A percentile compares a stretch with the other conserved stretches of the same genome.
Evolutionary conservation across 306 rosid species (phyloP).

Genomic region (Lathyrus sativus): DNA sequence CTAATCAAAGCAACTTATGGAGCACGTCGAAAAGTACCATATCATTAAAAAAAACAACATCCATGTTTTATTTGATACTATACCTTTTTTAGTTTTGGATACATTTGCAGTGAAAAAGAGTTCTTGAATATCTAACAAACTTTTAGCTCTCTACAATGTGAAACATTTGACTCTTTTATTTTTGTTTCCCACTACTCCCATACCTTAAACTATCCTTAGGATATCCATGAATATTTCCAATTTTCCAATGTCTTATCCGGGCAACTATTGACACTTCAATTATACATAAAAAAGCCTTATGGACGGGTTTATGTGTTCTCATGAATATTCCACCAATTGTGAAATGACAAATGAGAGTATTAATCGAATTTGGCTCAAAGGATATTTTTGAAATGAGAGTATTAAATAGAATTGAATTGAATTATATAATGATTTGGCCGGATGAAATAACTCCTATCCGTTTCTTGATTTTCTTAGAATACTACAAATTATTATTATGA

Average conservation of each 20-base stretch:
- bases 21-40: slow-evolving; percentile 1
- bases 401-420: too few species aligned
- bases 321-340: too few species aligned
- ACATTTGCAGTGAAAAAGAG: not conserved
- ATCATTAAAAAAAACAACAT: not conserved
- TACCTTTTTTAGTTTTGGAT: not conserved
- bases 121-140: not conserved
- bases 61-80: not conserved
- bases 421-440: too few species aligned
- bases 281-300: too few species aligned
- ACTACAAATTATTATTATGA: not conserved
- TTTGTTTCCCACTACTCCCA: slow-evolving; percentile 14
- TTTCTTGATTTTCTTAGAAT: not conserved
- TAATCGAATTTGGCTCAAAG: too few species aligned
- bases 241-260: too few species aligned
- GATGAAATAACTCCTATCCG: not conserved
- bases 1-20: not conserved
- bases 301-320: too few species aligned
- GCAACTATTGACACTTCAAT: too few species aligned
- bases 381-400: too few species aligned
- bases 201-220: not conserved
- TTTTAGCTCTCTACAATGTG: slow-evolving; percentile 1
- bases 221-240: too few species aligned
- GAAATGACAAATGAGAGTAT: too few species aligned
- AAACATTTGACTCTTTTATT: slow-evolving; percentile 31